Percentiles rank a stretch among this genome's conserved stretches.
Conservation (phyloP, 1,284 basidiomycete species). For the Anthracocystis panici-leucophaei region DNA sequence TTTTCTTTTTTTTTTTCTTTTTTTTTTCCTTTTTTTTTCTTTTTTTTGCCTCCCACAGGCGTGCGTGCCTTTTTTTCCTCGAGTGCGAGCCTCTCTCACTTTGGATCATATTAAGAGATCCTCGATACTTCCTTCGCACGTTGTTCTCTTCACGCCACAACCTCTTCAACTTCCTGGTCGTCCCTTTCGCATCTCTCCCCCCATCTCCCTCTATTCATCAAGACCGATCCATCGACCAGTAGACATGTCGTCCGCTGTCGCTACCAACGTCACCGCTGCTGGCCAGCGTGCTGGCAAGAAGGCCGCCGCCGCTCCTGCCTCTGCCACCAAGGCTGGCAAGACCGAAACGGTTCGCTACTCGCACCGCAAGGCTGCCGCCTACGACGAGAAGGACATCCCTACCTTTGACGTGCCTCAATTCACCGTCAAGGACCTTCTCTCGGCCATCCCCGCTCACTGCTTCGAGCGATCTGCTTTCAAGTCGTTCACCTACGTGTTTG, state of each 20-base stretch:
- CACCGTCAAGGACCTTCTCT: slow-evolving; percentile 85
- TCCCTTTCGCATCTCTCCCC: not conserved
- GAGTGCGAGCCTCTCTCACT: not conserved
- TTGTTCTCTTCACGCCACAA: slow-evolving; percentile 20
- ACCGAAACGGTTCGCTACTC: slow-evolving; percentile 52
- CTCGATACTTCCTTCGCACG: not conserved
- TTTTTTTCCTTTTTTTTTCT: not conserved
- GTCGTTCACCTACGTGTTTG: slow-evolving; percentile 84
- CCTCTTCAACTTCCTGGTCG: not conserved
- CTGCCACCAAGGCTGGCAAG: slow-evolving; percentile 43
- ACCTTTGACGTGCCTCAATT: slow-evolving; percentile 81
- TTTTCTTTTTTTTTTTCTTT: not conserved
- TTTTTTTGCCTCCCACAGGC: not conserved
- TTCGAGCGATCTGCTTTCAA: slow-evolving; percentile 88
- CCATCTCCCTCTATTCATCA: not conserved
- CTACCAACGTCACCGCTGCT: slow-evolving; percentile 52
- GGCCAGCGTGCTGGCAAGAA: slow-evolving; percentile 57
- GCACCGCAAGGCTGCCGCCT: slow-evolving; percentile 60
- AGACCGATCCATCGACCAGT: slow-evolving; percentile 5
- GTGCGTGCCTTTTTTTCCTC: not conserved
- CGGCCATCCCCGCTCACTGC: slow-evolving; percentile 89
- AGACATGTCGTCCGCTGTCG: slow-evolving; percentile 53
- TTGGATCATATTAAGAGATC: slow-evolving; percentile 15
- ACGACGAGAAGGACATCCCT: slow-evolving; percentile 63
- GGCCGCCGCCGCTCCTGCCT: slow-evolving; percentile 25